Evolutionary conservation across 2,329 filamentous ascomycete genomes (phyloP).

Genomic region (Fusarium brevicatenulatum): DNA sequence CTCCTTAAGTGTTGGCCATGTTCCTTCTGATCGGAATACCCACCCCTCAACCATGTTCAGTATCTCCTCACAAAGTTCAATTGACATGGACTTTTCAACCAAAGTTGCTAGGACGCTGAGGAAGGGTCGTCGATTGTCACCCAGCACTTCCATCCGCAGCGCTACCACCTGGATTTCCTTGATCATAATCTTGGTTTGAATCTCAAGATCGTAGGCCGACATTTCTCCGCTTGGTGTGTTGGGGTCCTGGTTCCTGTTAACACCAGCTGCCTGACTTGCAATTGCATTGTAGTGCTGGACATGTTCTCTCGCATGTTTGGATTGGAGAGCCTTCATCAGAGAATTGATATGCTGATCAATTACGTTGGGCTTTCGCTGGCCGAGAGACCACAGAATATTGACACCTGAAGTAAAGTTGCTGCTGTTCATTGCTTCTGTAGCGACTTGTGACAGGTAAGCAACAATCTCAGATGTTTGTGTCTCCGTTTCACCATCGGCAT

Average conservation of each 20-base stretch:
- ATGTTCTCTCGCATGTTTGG: constrained; percentile 92
- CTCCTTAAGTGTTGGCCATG: constrained; percentile 96
- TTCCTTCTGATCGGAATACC: constrained; percentile 95
- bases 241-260: constrained; percentile 62
- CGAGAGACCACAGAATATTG: constrained; percentile 92
- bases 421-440: constrained; percentile 85
- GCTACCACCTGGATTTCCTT: constrained; percentile 96
- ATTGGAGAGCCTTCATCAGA: constrained; percentile 92
- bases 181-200: constrained; percentile 91
- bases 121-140: constrained; percentile 91
- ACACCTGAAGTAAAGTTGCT: constrained; percentile 87
- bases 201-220: constrained; percentile 81
- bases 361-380: constrained; percentile 82
- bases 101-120: constrained; percentile 93
- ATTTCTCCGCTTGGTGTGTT: constrained; percentile 65
- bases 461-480: constrained; percentile 87
- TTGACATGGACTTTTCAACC: constrained; percentile 93
- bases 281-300: constrained; percentile 77
- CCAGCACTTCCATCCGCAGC: constrained; percentile 89
- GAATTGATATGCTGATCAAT: constrained; percentile 89
- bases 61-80: constrained; percentile 89
- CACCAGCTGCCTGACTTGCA: constrained; percentile 60
- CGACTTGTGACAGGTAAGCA: constrained; percentile 83
- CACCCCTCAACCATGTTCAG: constrained; percentile 92
- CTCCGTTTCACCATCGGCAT: constrained; percentile 86